Base-by-base conservation (phyloP, 2,329 filamentous ascomycete species). In the Curvularia sp. region DNA sequence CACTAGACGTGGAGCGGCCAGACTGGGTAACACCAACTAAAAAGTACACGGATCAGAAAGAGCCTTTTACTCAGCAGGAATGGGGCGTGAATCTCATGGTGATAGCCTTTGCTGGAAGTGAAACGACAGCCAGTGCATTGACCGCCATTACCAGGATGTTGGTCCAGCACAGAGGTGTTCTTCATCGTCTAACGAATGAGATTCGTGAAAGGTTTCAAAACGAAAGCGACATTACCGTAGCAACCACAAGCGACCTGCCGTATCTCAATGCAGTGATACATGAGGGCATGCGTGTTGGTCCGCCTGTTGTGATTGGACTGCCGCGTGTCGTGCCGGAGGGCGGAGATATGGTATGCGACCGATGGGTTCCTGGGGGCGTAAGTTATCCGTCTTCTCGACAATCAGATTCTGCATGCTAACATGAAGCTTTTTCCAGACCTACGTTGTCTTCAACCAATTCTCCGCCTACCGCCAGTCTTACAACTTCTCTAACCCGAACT, bases 101-200 rank as follows among this genome's bases (percentile, higher is more conserved):
- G 2, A 57, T 82, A 8, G 76, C 81, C 5, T 64, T 80, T 20
- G 81, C 79, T 0, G 80, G 78, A 0, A 79, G 75, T 51, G 80
- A 83, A 53, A 82, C 81, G 0, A 74, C 77, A 0, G 79, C 79
- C 0, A 78, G 72, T 10, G 60, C 75, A 1, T 62, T 83, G 4
- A 71, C 70, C 1, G 79, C 72, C 0, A 69, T 74, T 2, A 67
- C 75, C 0, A 76, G 66, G 22, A 60, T 75, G 43, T 61, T 80
- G 0, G 58, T 78, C 13, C 71, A 67, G 35, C 63, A 72, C n/a
- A 67, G 53, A 12, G 72, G 66, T 5, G 69, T 63, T 0, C 48
- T 78, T 26, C 49, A 69, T 15, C 60, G 64, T 6, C 57, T 76
- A 1, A 66, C 62, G 0, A 22, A 49, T 1, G 76, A 75, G 35